Percentiles rank a stretch among this genome's conserved stretches.
phyloP scores from a whole-genome alignment of 2,329 filamentous ascomycete genomes.

The Colletotrichum acutatum region DNA sequence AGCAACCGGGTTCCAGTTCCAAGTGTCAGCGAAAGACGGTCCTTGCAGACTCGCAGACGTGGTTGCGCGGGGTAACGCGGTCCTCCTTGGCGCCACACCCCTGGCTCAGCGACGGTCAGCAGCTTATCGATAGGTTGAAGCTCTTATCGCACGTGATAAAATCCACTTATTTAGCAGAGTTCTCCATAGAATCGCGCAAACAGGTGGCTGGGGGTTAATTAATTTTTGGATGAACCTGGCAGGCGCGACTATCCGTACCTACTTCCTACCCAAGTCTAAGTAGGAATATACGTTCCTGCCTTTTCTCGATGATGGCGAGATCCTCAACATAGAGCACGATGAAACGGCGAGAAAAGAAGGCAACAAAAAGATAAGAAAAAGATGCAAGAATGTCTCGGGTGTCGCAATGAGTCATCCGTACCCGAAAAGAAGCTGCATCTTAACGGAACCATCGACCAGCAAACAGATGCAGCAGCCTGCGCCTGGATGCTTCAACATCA shows the following conservation, averaged over 20 bases:
- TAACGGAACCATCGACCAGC: not conserved
- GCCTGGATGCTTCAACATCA: not conserved
- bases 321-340: too few species aligned
- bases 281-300: too few species aligned
- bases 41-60: constrained; percentile 13
- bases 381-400: not conserved
- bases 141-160: constrained; percentile 32
- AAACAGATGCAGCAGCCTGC: not conserved
- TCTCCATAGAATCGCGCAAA: constrained; percentile 1
- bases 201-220: constrained; percentile 3
- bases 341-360: not conserved
- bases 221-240: constrained; percentile 3
- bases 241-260: not conserved
- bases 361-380: not conserved
- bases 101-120: constrained; percentile 1
- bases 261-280: too few species aligned
- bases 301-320: not conserved
- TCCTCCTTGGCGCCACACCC: constrained; percentile 24
- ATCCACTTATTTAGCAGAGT: not conserved
- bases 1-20: not conserved
- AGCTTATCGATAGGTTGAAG: constrained; percentile 32
- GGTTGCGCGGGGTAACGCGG: constrained; percentile 38
- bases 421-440: not conserved
- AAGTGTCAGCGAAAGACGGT: too few species aligned
- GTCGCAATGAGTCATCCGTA: not conserved